These are phyloP conservation scores for Fonsecaea nubica DNA, from an alignment of 2,329 filamentous ascomycete genomes.

Conservation along the genomic window DNA sequence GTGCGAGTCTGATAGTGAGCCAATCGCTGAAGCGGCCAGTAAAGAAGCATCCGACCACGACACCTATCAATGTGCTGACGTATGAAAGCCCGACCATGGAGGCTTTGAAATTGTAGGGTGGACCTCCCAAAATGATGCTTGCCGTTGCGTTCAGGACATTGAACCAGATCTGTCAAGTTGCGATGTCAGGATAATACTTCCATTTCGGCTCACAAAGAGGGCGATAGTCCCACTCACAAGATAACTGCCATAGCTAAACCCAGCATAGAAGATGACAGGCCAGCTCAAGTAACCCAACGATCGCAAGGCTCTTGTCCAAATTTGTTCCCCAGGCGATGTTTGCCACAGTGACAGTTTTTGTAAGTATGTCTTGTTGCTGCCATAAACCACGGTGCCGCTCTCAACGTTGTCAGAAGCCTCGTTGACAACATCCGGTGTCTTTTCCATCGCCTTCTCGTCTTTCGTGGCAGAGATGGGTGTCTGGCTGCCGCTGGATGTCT, in stretches of 20 bases:
- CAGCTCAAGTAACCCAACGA: constrained; percentile 42
- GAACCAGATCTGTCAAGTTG: constrained; percentile 47
- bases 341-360: constrained; percentile 33
- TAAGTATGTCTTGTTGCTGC: constrained; percentile 30
- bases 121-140: constrained; percentile 47
- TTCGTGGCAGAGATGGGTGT: constrained; percentile 8
- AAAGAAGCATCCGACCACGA: constrained; percentile 30
- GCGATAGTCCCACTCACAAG: constrained; percentile 40
- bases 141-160: constrained; percentile 53
- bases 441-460: constrained; percentile 16
- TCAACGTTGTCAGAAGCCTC: constrained; percentile 18
- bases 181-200: not conserved
- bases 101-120: constrained; percentile 49
- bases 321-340: constrained; percentile 24
- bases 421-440: constrained; percentile 3
- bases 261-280: constrained; percentile 50
- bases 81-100: constrained; percentile 51
- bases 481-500: constrained; percentile 25
- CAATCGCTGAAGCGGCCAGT: constrained; percentile 41
- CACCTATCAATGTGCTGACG: constrained; percentile 41
- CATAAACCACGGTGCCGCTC: constrained; percentile 10
- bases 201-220: not conserved
- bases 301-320: constrained; percentile 21
- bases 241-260: constrained; percentile 50
- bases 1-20: constrained; percentile 39